These are phyloP conservation scores for Heterobasidion annosum DNA, from an alignment of 1,284 basidiomycete species.

Conservation along the genomic window DNA sequence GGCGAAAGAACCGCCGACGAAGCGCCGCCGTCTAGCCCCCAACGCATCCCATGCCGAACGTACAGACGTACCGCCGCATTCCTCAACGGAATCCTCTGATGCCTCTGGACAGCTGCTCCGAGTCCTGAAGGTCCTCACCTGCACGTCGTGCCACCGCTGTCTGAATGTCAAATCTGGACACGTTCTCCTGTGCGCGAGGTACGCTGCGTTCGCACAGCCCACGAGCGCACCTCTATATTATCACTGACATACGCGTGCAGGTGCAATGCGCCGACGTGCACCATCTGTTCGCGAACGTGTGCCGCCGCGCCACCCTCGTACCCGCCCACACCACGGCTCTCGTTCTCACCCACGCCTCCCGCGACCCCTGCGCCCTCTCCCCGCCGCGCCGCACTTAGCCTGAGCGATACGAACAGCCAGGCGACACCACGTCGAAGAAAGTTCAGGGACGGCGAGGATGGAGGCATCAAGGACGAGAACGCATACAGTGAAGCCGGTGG, in stretches of 20 bases:
- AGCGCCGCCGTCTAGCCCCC: conserved; percentile 10
- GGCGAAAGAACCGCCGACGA: background rate
- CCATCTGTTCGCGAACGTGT: conserved; percentile 23
- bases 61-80: background rate
- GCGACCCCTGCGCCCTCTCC: conserved; percentile 8
- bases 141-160: conserved; percentile 9
- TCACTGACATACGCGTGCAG: conserved; percentile 8
- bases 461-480: conserved; percentile 4
- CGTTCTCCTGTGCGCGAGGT: conserved; percentile 7
- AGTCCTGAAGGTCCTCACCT: conserved; percentile 2
- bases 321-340: conserved; percentile 17
- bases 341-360: conserved; percentile 15
- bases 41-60: background rate
- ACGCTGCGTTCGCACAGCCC: background rate
- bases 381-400: background rate
- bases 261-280: conserved; percentile 20
- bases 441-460: conserved; percentile 9
- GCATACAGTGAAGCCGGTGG: conserved; percentile 1
- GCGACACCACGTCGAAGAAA: conserved; percentile 8
- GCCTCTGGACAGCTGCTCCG: background rate
- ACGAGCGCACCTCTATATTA: background rate
- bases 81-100: background rate
- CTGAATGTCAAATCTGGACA: conserved; percentile 9
- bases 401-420: background rate
- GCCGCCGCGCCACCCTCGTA: conserved; percentile 16